Base-by-base conservation (phyloP, 345 rosid species). In the Acer yangbiense region DNA sequence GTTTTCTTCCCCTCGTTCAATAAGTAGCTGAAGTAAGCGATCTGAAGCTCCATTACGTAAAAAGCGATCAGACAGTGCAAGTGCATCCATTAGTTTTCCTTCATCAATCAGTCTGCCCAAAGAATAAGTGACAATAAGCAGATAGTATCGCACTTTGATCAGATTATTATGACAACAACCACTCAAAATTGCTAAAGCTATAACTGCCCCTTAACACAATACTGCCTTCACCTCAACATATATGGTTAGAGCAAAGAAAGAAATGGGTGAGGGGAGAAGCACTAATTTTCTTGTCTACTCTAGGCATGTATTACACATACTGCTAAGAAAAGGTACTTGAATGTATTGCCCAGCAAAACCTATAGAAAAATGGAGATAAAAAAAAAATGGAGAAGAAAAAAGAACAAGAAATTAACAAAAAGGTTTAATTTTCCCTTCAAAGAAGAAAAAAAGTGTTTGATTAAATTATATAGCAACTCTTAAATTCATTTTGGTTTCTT, bases 1-100 rank as follows among this genome's bases (percentile, higher is more conserved):
- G 84, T 72, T 87, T 83, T 89, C 97, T 78, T 93, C 98, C 21
- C 91, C 88, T 68, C 83, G 82, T 84, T 88, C 93, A 76, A 95
- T 90, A 65, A 95, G 91, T 72, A 93, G 87, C 84, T 91, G 93
- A 80, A 95, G 99, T 75, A 95, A 89, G 75, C 62, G 83, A 84
- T 95, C 98, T 60, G 99, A 92, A 77, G 98, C 91, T 71, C 99
- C 99, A 86, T 88, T 89, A 54, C 89, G 90, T 78, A 95, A 84
- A 85, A 93, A 95, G 57, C 98, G 99, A 83, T 95, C 99, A 21
- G 98, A 95, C 81, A 93, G 93, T 82, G 98, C 99, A 80, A 93
- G 92, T 68, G 99, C 99, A 88, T 95, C 99, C 91, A 87, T 87
- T 63, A 93, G 82, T 80, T 95, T 93, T 73, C 97, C 97, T 87